Conservation (phyloP, 352 stramenopile genomes). For the Globisporangium ultimum region DNA sequence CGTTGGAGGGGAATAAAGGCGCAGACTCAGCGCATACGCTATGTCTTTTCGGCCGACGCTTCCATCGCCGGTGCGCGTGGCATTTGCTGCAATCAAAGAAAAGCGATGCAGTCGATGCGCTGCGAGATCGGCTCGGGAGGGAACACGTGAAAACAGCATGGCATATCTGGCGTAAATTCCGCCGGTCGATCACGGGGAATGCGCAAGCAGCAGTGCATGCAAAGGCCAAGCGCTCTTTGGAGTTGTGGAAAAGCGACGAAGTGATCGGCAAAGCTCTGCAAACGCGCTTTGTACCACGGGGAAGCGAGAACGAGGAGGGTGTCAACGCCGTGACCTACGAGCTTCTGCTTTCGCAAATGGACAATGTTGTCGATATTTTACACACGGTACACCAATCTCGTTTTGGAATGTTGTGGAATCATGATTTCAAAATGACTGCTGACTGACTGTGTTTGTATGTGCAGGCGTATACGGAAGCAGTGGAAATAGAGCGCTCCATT, state of each 20-base stretch:
- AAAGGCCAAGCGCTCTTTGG: constrained; percentile 54
- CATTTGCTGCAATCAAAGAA: constrained; percentile 32
- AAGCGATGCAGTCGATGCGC: not conserved
- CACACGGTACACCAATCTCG: constrained; percentile 26
- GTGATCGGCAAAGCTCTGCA: constrained; percentile 46
- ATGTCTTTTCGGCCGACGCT: constrained; percentile 63
- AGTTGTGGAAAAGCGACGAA: constrained; percentile 64
- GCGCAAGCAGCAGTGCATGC: constrained; percentile 20
- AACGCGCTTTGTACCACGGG: constrained; percentile 23
- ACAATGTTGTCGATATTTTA: constrained; percentile 45
- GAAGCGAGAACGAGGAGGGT: constrained; percentile 3
- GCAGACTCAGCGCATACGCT: constrained; percentile 1
- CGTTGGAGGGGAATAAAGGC: not conserved
- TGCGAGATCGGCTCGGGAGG: constrained; percentile 45
- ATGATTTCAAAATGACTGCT: not conserved
- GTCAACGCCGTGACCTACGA: constrained; percentile 33
- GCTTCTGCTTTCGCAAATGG: constrained; percentile 35
- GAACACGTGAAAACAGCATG: constrained; percentile 70
- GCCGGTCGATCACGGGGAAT: constrained; percentile 19
- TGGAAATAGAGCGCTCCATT: constrained; percentile 17
- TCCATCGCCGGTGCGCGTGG: constrained; percentile 51
- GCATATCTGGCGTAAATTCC: constrained; percentile 72
- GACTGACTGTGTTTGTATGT: not conserved
- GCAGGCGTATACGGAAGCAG: constrained; percentile 26
- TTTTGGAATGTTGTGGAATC: not conserved